These are phyloP conservation scores for Brassica juncea DNA, from an alignment of 345 rosid species.

Conservation along the genomic window DNA sequence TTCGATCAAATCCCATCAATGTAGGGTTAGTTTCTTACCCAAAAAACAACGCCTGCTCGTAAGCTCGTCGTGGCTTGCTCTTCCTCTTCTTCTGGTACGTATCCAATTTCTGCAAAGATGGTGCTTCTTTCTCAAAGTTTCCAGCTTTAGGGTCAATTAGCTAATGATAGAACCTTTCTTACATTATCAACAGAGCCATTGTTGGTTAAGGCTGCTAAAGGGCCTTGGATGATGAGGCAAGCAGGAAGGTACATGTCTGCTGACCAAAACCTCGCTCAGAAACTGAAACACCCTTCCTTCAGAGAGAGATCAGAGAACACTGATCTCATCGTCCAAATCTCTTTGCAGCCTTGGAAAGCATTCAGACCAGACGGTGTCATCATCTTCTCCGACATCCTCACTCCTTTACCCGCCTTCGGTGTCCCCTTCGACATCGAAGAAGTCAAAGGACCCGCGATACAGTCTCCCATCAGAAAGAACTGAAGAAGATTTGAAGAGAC, in stretches of 20 bases:
- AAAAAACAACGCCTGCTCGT: background rate
- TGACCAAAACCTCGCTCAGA: constrained; percentile 78
- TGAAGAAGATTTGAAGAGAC: constrained; percentile 63
- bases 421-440: constrained; percentile 97
- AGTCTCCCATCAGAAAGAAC: constrained; percentile 67
- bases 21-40: constrained; percentile 62
- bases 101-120: too few species aligned
- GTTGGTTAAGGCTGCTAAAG: constrained; percentile 89
- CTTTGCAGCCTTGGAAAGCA: constrained; percentile 96
- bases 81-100: too few species aligned
- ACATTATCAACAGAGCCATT: too few species aligned
- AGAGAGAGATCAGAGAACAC: constrained; percentile 93
- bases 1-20: background rate
- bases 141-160: too few species aligned
- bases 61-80: too few species aligned
- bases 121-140: too few species aligned
- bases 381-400: constrained; percentile 92
- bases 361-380: constrained; percentile 93
- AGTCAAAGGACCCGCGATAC: constrained; percentile 79
- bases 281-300: constrained; percentile 85
- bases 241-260: constrained; percentile 98
- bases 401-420: constrained; percentile 90
- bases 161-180: too few species aligned
- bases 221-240: constrained; percentile 99
- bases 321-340: constrained; percentile 88